phyloP scores from a whole-genome alignment of 176 grass and related monocot species.

The Lolium rigidum region DNA sequence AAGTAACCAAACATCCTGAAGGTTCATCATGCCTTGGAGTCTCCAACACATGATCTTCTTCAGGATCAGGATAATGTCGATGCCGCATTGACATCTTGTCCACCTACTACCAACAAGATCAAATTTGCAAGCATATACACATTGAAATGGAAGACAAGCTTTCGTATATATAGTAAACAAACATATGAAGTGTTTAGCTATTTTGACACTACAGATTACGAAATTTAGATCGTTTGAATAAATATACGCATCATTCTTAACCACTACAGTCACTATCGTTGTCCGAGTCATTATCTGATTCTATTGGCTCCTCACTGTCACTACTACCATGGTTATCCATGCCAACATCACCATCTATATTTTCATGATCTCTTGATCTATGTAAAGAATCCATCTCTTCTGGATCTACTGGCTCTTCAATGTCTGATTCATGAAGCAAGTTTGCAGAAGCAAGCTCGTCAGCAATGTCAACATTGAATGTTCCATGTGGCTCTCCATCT shows the following conservation, averaged over 20 bases:
- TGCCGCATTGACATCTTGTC: background rate
- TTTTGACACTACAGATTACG: background rate
- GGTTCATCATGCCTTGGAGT: background rate
- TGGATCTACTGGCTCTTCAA: background rate
- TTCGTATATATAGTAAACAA: background rate
- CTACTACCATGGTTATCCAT: background rate
- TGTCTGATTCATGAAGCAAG: background rate
- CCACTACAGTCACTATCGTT: background rate
- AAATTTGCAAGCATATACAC: background rate
- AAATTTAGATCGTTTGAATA: background rate
- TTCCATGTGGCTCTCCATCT: background rate
- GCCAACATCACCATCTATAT: background rate
- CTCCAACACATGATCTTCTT: background rate
- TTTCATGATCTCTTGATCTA: background rate
- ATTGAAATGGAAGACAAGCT: background rate
- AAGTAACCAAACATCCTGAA: background rate
- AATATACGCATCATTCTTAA: background rate
- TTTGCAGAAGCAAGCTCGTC: background rate
- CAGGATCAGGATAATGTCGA: background rate
- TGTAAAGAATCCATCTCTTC: background rate
- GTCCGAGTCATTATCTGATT: background rate
- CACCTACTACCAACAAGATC: background rate
- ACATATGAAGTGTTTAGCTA: background rate
- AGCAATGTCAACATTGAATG: background rate
- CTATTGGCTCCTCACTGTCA: background rate